Conservation (phyloP, 768 basidiomycete species). For the Coprinopsis strossmayeri region DNA sequence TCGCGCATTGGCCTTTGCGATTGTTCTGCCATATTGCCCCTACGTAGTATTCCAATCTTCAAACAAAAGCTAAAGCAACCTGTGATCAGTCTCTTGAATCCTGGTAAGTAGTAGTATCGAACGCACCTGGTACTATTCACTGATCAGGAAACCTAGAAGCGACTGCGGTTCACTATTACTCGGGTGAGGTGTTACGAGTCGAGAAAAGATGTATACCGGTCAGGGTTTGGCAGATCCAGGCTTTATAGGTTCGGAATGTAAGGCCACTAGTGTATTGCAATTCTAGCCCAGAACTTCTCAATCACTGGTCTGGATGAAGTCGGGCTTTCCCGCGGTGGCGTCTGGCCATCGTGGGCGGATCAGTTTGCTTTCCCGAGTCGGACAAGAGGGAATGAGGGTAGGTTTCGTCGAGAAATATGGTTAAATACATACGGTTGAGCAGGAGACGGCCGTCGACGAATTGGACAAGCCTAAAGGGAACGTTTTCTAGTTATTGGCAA, state of each 20-base stretch:
- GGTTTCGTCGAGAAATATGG: no score
- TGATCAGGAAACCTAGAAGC: no score
- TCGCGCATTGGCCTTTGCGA: slow-evolving; percentile 52
- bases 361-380: no score
- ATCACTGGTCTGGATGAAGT: neutral
- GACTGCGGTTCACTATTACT: no score
- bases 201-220: neutral
- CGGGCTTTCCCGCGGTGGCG: neutral
- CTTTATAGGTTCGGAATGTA: neutral
- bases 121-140: no score
- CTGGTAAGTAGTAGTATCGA: no score
- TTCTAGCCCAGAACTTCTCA: neutral
- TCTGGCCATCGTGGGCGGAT: no score
- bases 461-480: no score
- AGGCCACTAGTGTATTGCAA: neutral
- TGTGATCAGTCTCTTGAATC: neutral
- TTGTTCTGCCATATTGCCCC: neutral
- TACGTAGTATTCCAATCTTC: neutral
- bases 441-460: no score
- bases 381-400: no score
- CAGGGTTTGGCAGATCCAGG: neutral
- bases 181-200: neutral
- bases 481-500: no score
- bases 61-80: neutral
- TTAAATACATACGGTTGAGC: no score